Percentiles rank a stretch among this genome's conserved stretches.
These are phyloP conservation scores for Aureobasidium mangrovei DNA, from an alignment of 2,329 filamentous ascomycete genomes.

Conservation along the genomic window DNA sequence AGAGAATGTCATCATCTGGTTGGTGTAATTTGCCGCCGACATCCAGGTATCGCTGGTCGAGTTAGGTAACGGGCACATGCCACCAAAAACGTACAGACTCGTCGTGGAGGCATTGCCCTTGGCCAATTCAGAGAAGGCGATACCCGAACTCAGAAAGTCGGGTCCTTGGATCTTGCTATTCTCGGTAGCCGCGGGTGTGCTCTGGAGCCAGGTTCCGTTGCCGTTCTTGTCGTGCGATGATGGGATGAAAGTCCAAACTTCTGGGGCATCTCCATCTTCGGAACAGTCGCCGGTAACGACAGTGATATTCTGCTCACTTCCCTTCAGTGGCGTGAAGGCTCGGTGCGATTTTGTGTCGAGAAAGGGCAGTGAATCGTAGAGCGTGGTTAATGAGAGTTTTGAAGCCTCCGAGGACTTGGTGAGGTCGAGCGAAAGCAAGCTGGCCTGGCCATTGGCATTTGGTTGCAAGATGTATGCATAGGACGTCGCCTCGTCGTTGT, in stretches of 20 bases:
- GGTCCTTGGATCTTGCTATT: conserved; percentile 32
- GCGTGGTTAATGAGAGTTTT: conserved; percentile 34
- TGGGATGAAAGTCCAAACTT: conserved; percentile 61
- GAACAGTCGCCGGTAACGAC: conserved; percentile 69
- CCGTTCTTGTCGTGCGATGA: conserved; percentile 33
- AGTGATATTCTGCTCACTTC: conserved; percentile 59
- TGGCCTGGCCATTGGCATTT: conserved; percentile 37
- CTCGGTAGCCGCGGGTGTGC: conserved; percentile 25
- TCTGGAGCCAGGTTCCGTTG: conserved; percentile 48
- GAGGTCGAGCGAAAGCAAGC: conserved; percentile 59
- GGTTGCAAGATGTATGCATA: conserved; percentile 64
- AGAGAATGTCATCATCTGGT: conserved; percentile 62
- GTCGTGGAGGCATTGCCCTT: conserved; percentile 46
- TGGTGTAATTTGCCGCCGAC: conserved; percentile 65
- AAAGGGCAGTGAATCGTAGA: conserved; percentile 57
- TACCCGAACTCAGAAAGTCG: conserved; percentile 50
- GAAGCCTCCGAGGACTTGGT: conserved; percentile 47
- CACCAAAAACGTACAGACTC: conserved; percentile 69
- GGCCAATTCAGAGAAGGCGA: conserved; percentile 59
- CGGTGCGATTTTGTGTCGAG: conserved; percentile 41
- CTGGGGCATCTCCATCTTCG: conserved; percentile 39
- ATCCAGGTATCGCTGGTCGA: conserved; percentile 51
- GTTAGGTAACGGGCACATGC: conserved; percentile 64
- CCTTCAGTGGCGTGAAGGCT: conserved; percentile 60
- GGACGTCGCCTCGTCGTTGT: conserved; percentile 27